A percentile compares a stretch with the other conserved stretches of the same genome.
phyloP scores from a whole-genome alignment of 2,329 filamentous ascomycete genomes.

The Penicillium concentricum region DNA sequence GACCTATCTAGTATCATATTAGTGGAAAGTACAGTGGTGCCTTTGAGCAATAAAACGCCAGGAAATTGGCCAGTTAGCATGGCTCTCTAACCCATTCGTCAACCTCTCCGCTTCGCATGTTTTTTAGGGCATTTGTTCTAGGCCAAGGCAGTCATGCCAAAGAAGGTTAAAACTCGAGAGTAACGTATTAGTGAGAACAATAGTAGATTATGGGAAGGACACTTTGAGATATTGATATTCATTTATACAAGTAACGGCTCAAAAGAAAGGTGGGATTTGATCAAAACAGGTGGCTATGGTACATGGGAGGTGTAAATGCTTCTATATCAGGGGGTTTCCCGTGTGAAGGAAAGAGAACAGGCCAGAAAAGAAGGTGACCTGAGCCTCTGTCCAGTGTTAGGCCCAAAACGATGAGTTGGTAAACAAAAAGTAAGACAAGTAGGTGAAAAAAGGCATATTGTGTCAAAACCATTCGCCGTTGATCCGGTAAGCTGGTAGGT shows the following conservation, averaged over 20 bases:
- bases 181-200: background rate
- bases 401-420: background rate
- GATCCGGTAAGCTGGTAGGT: background rate
- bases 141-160: background rate
- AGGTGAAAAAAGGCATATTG: background rate
- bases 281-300: conserved; percentile 13
- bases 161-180: background rate
- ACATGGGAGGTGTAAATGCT: conserved; percentile 11
- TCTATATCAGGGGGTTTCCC: background rate
- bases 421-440: background rate
- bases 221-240: conserved; percentile 1
- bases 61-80: background rate
- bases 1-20: background rate
- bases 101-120: background rate
- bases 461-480: background rate
- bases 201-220: background rate
- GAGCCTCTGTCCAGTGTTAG: background rate
- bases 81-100: too few relatives aligned
- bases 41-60: background rate
- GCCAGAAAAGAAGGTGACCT: background rate
- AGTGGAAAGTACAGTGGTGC: background rate
- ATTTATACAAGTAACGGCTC: conserved; percentile 6
- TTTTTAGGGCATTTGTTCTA: background rate
- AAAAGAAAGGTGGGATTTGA: background rate
- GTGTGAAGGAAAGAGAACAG: background rate